Percentiles rank a stretch among this genome's conserved stretches.
These are phyloP conservation scores for Lenzites betulinus DNA, from an alignment of 768 basidiomycete species.

Conservation along the genomic window DNA sequence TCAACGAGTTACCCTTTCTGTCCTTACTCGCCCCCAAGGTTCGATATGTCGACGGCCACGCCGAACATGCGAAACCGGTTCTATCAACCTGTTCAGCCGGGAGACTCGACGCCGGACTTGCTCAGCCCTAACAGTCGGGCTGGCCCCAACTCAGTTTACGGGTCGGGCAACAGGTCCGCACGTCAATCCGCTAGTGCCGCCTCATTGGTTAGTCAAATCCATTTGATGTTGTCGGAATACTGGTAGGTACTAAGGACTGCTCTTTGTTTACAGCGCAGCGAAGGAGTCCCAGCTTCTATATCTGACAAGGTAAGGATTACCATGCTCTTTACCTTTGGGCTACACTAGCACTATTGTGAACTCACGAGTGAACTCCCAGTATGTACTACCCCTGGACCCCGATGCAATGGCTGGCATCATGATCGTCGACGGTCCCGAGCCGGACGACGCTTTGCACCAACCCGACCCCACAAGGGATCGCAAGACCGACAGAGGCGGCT, in stretches of 20 bases:
- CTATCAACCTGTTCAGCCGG: background rate
- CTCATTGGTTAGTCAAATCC: background rate
- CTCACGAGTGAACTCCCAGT: no score
- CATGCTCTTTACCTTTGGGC: no score
- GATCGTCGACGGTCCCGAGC: slow-evolving; percentile 40
- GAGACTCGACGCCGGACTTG: background rate
- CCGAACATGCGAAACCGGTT: background rate
- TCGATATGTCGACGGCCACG: background rate
- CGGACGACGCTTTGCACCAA: slow-evolving; percentile 74
- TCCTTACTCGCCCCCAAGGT: background rate
- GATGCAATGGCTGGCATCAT: slow-evolving; percentile 20
- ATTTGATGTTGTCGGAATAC: no score
- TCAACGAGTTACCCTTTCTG: background rate
- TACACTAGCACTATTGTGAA: no score
- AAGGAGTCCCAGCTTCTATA: background rate
- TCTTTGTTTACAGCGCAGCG: background rate
- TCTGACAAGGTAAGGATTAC: slow-evolving; percentile 5
- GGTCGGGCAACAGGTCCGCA: background rate
- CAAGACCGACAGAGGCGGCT: slow-evolving; percentile 39
- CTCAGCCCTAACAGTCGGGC: background rate
- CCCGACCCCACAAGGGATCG: slow-evolving; percentile 44
- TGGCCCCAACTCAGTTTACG: background rate
- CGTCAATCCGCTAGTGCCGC: background rate
- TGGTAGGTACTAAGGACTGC: background rate
- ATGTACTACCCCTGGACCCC: slow-evolving; percentile 23